Conservation (phyloP, 768 basidiomycete genomes). For the Boletus rubescentipes region DNA sequence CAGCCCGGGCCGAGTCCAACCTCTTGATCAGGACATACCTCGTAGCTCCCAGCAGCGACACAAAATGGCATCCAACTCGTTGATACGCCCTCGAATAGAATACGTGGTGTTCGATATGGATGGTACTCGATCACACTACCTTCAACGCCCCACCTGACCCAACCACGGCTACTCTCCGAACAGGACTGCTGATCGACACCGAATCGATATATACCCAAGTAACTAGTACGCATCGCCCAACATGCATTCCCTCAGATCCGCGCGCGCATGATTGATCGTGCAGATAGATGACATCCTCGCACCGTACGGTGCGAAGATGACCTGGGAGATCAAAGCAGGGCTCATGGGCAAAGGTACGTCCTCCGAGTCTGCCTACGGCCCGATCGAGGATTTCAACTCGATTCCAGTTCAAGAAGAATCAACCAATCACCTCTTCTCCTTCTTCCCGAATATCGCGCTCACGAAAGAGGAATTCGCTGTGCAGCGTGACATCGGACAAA, state of each 20-base stretch:
- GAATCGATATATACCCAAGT: slow-evolving; percentile 76
- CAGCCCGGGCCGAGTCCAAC: no score
- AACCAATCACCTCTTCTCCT: slow-evolving; percentile 67
- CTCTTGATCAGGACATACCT: neutral
- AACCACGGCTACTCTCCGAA: slow-evolving; percentile 4
- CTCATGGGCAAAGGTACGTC: slow-evolving; percentile 80
- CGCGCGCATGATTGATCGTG: neutral
- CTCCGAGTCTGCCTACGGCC: neutral
- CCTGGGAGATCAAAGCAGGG: slow-evolving; percentile 87
- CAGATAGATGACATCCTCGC: slow-evolving; percentile 67
- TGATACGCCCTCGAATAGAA: slow-evolving; percentile 37
- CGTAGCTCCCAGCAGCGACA: neutral
- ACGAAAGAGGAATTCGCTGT: slow-evolving; percentile 57
- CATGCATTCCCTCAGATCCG: neutral
- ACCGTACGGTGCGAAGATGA: slow-evolving; percentile 72
- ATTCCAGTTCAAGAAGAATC: slow-evolving; percentile 61
- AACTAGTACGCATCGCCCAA: slow-evolving; percentile 53
- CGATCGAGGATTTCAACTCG: no score
- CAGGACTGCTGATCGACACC: slow-evolving; percentile 75
- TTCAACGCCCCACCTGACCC: neutral
- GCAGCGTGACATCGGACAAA: slow-evolving; percentile 57
- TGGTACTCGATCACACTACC: slow-evolving; percentile 37
- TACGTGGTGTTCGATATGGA: slow-evolving; percentile 78
- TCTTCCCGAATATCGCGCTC: slow-evolving; percentile 72
- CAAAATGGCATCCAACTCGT: slow-evolving; percentile 10